Evolutionary conservation across 352 stramenopile species (phyloP), one percentile per base, ranked within the genome.

Genomic region (Lagenidium giganteum): DNA sequence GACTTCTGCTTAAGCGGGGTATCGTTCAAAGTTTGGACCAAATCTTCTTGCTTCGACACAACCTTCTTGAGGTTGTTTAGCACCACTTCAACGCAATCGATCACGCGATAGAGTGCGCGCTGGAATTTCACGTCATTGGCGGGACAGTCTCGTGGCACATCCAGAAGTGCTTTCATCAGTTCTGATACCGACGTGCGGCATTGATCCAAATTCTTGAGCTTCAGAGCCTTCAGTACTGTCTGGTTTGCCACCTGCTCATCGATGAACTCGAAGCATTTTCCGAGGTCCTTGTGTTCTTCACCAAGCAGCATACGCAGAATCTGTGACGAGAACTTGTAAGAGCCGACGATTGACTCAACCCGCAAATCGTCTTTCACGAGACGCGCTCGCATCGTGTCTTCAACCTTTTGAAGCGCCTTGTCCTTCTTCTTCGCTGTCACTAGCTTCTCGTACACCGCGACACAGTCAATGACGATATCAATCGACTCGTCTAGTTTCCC

Each of bases 51-150:
- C 60, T 94, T 94, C 1, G 52, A 64, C 16, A 92, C 22, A 8
- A 94, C 67, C 49, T 90, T 89, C 59, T 92, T 94, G 57, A 94
- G 53, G 54, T 72, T 89, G 54, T 83, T 85, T 3, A 94, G 46
- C 18, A 92, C 82, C 11, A 70, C 59, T 43, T 94, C 82, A 3
- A 91, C 73, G 7, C 69, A 86, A 43, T 94, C 82, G 51, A 94
- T 94, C 3, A 94, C 82, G 28, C 69, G 64, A 48, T 94, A 94
- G 38, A 94, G 56, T 18, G 79, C 63, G 1, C 82, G 74, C 48
- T 92, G 79, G 52, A 94, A 94, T 57, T 94, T 94, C 54, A 94
- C 91, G 48, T 77, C 90, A 25, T 72, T 76, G 44, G 89, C 80
- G 1, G 63, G 71, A 8, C 75, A 77, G 16, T 64, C 73, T 41